A percentile compares a stretch with the other conserved stretches of the same genome.
Conservation (phyloP, 805 yeast genomes). For the Candida ulmi region DNA sequence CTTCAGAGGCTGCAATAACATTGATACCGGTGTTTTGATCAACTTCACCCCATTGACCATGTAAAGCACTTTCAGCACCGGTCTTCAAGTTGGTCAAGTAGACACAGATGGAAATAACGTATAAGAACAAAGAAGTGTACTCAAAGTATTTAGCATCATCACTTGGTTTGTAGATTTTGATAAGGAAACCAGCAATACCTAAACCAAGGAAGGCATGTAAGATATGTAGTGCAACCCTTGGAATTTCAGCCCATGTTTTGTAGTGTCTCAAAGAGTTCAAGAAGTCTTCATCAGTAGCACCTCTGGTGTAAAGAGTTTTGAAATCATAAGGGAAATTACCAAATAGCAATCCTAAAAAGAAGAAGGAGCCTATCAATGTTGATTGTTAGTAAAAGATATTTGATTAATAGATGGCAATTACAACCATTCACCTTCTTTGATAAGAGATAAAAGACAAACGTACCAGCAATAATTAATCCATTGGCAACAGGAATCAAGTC, state of each 20-base stretch:
- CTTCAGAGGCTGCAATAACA: conserved; percentile 86
- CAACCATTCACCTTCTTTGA: no score
- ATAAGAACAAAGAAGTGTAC: conserved; percentile 76
- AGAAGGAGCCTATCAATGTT: conserved; percentile 48
- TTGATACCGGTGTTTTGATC: conserved; percentile 79
- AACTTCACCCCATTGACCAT: conserved; percentile 92
- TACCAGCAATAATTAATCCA: conserved; percentile 36
- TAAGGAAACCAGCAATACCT: conserved; percentile 67
- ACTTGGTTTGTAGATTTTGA: conserved; percentile 81
- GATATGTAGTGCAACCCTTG: conserved; percentile 50
- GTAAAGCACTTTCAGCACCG: conserved; percentile 64
- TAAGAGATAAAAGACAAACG: no score
- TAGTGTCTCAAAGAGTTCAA: conserved; percentile 68
- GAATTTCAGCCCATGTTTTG: conserved; percentile 62
- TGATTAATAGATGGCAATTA: not conserved
- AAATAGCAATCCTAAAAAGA: conserved; percentile 73
- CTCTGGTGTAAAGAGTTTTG: conserved; percentile 62
- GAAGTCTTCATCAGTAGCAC: conserved; percentile 47
- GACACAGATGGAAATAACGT: conserved; percentile 66
- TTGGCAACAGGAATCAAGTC: conserved; percentile 43
- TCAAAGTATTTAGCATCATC: conserved; percentile 85
- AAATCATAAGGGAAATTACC: conserved; percentile 81
- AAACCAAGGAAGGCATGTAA: conserved; percentile 56
- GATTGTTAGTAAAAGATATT: conserved; percentile 4
- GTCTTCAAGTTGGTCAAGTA: conserved; percentile 82